Conservation (phyloP, 768 basidiomycete species). For the Amanita pallidorosea region DNA sequence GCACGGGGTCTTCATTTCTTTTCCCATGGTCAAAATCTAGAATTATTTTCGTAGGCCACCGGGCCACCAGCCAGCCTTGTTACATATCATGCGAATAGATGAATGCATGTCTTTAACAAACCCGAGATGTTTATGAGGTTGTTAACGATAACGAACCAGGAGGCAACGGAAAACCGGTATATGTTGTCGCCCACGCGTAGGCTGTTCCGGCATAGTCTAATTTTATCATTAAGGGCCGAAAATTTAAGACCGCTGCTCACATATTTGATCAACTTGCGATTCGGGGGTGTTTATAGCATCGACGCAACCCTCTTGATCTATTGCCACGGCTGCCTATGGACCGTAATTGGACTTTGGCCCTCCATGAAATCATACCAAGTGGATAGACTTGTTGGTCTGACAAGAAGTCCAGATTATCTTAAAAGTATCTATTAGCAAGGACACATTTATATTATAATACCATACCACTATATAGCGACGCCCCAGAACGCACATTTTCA, state of each 20-base stretch:
- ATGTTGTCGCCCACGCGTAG: conserved; percentile 36
- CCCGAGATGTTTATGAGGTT: background rate
- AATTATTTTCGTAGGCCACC: too few relatives aligned
- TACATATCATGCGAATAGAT: too few relatives aligned
- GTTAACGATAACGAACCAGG: background rate
- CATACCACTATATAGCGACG: conserved; percentile 34
- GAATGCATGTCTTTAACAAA: too few relatives aligned
- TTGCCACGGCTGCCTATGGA: conserved; percentile 32
- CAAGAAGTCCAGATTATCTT: conserved; percentile 31
- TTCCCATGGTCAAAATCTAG: too few relatives aligned
- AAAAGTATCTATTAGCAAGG: background rate
- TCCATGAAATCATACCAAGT: conserved; percentile 37
- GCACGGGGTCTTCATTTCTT: too few relatives aligned
- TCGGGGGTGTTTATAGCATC: conserved; percentile 48
- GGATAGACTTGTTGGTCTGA: conserved; percentile 44
- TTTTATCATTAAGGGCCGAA: too few relatives aligned
- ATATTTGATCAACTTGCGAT: conserved; percentile 43
- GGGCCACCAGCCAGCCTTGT: too few relatives aligned
- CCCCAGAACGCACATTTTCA: conserved; percentile 16
- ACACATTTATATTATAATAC: too few relatives aligned
- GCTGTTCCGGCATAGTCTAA: conserved; percentile 31
- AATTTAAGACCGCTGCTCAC: conserved; percentile 8
- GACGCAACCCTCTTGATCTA: conserved; percentile 43
- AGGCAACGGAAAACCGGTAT: conserved; percentile 36
- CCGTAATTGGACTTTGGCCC: conserved; percentile 31